Base-by-base conservation (phyloP, 2,329 filamentous ascomycete genomes). In the Hypoxylon sp. region DNA sequence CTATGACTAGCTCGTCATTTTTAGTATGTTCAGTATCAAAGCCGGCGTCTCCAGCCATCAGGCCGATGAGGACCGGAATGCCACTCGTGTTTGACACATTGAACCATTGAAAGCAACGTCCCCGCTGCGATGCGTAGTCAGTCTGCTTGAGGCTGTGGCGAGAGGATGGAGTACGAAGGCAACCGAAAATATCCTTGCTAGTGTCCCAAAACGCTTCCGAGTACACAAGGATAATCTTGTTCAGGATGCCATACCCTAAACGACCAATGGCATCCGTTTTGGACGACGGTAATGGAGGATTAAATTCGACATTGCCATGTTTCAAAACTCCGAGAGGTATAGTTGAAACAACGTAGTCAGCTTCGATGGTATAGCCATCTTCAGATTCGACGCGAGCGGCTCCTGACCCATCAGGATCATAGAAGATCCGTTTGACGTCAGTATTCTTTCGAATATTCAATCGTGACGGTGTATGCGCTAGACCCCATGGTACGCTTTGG, bases 91-190 rank as follows among this genome's bases (percentile, higher is more conserved):
- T 92, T 65, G 94, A 91, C 58, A 94, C 93, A 74, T 99, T 98
- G 87, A 97, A 98, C 87, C 97, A 98, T 72, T 99, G 88, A 74
- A 98, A 99, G 80, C 97, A 97, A 23, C 94, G 90, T n/a, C 95
- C 95, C 56, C 95, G 88, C 66, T 89, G 90, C 2, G 86, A 83
- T 4, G 89, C 84, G 74, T 98, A 98, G 70, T 97, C 92, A 53
- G 87, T 86, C 74, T 96, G 93, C 46, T 89, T 84, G 58, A 94
- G 84, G 74, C 93, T 97, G 61, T 89, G 85, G 2, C 85, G 82
- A 64, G 88, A 87, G 21, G 85, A 82, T 2, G 94, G 89, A 70
- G 93, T 89, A 61, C 94, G 90, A 43, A 99, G 82, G 41, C 97
- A 88, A 9, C 96, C 96, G 77, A 99, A 97, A 78, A 99, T 98